Base-by-base conservation (phyloP, 345 rosid species). In the Heritiera littoralis region DNA sequence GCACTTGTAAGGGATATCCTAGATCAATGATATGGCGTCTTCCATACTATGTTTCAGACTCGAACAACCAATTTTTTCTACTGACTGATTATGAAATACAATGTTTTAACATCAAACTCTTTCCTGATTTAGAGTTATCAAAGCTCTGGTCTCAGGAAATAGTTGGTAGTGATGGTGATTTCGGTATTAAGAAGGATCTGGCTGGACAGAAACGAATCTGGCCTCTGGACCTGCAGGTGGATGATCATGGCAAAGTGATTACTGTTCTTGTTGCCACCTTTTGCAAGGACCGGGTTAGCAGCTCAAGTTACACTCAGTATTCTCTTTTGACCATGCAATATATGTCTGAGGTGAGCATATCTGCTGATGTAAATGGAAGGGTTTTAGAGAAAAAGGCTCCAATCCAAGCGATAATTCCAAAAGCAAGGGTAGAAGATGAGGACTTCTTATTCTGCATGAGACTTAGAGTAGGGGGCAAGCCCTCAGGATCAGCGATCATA, bases 381-480 rank as follows among this genome's bases (percentile, higher is more conserved):
- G 82, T 92, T 60, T 86, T 95, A 86, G 98, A 93, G 93, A 93
- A 95, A 86, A 91, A 84, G 80, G 90, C 89, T 85, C 98, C 96
- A 78, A 84, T 90, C 66, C 97, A 95, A 89, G 99, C 90, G 82
- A 91, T 95, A 80, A 93, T 95, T 75, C 99, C 99, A 56, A 95
- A 95, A 89, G 99, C 99, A 80, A 91, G 95, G 87, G 92, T 93
- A 63, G 99, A 95, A 83, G 93, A 92, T 54, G 97, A 92, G 82
- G 89, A 90, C 65, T 89, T 90, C 88, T 90, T 93, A 79, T 94
- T 92, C 86, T 93, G 97, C 70, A 90, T 95, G 97, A 90, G 86
- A 81, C 93, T 95, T 83, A 83, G 92, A 84, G 87, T 91, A 65
- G 99, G 98, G 48, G 97, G 98, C 41, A 90, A 84, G 83, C 98